Conservation (phyloP, 345 rosid species). For the Populus tremula region DNA sequence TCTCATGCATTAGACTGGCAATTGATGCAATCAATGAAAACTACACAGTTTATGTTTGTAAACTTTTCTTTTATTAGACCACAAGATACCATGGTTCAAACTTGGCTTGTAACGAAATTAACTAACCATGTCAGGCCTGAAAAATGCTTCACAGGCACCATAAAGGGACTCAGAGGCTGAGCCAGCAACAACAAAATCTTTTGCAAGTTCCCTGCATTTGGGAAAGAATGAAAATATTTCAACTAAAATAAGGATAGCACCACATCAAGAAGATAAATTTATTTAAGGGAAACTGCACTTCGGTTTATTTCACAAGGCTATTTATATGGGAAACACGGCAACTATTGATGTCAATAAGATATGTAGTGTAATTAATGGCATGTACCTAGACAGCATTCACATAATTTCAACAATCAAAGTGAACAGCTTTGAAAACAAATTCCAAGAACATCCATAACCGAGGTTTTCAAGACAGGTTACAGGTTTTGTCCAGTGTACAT, state of each 20-base stretch:
- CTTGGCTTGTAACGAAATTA: neutral
- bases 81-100: neutral
- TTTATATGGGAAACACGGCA: neutral
- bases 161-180: slow-evolving; percentile 83
- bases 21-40: neutral
- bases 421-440: neutral
- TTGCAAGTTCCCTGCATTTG: slow-evolving; percentile 68
- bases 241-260: neutral
- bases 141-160: slow-evolving; percentile 95
- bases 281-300: neutral
- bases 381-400: neutral
- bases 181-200: slow-evolving; percentile 89
- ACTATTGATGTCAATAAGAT: neutral
- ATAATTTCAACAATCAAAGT: neutral
- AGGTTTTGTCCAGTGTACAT: neutral
- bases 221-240: slow-evolving; percentile 1
- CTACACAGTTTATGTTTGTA: neutral
- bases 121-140: slow-evolving; percentile 89
- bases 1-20: neutral
- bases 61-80: too few species aligned
- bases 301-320: neutral
- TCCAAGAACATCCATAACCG: neutral
- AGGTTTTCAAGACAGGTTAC: neutral
- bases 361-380: neutral
- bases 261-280: neutral